phyloP scores from a whole-genome alignment of 2,329 filamentous ascomycete genomes.

The Hortaea sp. region DNA sequence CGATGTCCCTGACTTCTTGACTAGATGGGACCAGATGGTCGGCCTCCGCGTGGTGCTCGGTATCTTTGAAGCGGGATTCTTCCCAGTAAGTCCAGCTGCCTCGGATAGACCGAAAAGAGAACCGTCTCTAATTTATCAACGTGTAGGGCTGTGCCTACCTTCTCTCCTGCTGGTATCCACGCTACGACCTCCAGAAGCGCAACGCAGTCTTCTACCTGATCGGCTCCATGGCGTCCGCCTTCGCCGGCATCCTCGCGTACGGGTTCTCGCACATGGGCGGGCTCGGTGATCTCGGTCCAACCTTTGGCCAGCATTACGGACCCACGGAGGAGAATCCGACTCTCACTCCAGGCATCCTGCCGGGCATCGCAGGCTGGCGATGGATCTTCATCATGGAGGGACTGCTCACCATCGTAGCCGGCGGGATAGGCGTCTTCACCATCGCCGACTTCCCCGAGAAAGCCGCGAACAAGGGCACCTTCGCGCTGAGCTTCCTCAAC shows the following conservation, averaged over 20 bases:
- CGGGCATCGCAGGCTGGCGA: conserved; percentile 35
- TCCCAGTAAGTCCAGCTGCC: not conserved
- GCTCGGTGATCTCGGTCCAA: conserved; percentile 25
- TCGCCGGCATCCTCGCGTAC: conserved; percentile 35
- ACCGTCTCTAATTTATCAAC: not conserved
- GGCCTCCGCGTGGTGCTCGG: conserved; percentile 52
- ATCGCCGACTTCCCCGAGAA: conserved; percentile 36
- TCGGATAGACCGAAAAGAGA: not conserved
- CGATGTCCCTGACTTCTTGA: not conserved
- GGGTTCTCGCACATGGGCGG: conserved; percentile 37
- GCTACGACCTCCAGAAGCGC: conserved; percentile 29
- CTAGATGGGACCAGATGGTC: conserved; percentile 31
- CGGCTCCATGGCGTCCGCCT: conserved; percentile 38
- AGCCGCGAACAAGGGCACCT: conserved; percentile 27
- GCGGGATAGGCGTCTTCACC: conserved; percentile 30
- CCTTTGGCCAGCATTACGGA: conserved; percentile 24
- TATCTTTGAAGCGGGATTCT: conserved; percentile 31
- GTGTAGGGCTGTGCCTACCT: conserved; percentile 49
- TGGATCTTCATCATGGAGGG: conserved; percentile 30
- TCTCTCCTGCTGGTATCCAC: conserved; percentile 50
- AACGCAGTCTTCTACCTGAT: conserved; percentile 41
- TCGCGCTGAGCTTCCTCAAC: conserved; percentile 33
- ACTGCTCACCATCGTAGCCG: conserved; percentile 31
- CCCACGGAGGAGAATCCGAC: conserved; percentile 20
- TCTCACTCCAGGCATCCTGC: conserved; percentile 12